A percentile compares a stretch with the other conserved stretches of the same genome.
Conservation (phyloP, 179 eudicot genomes). For the Corrigiola litoralis region DNA sequence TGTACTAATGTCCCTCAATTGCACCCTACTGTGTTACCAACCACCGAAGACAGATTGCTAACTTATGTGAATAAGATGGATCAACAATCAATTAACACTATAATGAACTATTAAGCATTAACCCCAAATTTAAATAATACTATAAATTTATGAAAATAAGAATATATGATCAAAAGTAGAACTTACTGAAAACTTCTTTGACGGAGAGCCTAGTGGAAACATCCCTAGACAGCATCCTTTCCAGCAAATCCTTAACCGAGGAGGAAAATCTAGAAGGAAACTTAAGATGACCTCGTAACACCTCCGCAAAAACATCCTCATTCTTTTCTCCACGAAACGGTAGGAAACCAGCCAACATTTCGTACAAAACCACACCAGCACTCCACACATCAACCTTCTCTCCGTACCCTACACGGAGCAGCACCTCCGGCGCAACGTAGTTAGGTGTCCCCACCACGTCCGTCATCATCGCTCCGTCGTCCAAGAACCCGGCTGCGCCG, state of each 20-base stretch:
- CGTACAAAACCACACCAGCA: slow-evolving; percentile 64
- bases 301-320: slow-evolving; percentile 55
- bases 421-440: slow-evolving; percentile 77
- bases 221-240: slow-evolving; percentile 67
- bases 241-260: slow-evolving; percentile 57
- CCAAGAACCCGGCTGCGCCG: slow-evolving; percentile 60
- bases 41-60: no score
- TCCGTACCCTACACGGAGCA: slow-evolving; percentile 42
- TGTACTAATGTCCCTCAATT: no score
- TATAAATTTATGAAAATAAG: no score
- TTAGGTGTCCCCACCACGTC: slow-evolving; percentile 80
- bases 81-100: no score
- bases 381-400: slow-evolving; percentile 89
- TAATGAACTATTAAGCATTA: background rate
- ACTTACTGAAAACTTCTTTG: slow-evolving; percentile 66
- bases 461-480: slow-evolving; percentile 23
- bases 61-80: no score
- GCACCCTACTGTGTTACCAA: no score
- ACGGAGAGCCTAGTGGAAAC: slow-evolving; percentile 49
- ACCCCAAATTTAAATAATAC: no score
- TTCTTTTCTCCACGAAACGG: slow-evolving; percentile 58
- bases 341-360: slow-evolving; percentile 54
- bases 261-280: slow-evolving; percentile 50
- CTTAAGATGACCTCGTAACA: slow-evolving; percentile 57
- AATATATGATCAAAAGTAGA: background rate